Evolutionary conservation across 2,329 filamentous ascomycete genomes (phyloP), one percentile per base, ranked within the genome.

Genomic region (Mycocentrospora acerina): DNA sequence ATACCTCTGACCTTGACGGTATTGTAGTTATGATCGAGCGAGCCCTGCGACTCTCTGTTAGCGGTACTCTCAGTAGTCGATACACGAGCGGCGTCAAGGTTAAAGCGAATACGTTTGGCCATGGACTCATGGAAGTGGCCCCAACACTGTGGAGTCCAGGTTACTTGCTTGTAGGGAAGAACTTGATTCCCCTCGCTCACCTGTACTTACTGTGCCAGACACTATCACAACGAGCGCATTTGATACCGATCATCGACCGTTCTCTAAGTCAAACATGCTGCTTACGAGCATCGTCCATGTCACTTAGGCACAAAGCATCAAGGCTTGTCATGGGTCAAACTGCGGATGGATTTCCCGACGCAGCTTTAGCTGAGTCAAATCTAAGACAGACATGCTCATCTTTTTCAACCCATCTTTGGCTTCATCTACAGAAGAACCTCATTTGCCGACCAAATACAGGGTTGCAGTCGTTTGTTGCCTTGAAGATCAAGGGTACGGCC

Each of bases 81-180:
- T 33, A 54, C 1, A 4, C 38, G 2, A 43, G 41, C 14, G 57
- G 57, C 7, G 29, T 68, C 7, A 64, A 58, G 16, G 29, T 69
- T 12, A 59, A 52, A 34, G 56, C 59, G 18, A 67, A 49, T 16
- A 63, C 63, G 11, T 63, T 63, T 9, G 46, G 55, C 15, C 44
- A 55, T 25, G 58, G 58, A 28, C 57, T 75, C 3, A 54, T 63
- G 25, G 57, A 66, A 25, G 35, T 72, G 5, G 65, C 62, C 25
- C 71, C 72, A 3, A 42, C 54, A 4, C 29, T 73, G 18, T 75
- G 67, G 65, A 62, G 59, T 31, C 62, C 65, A 6, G 64, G 59
- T 6, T 68, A 69, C 43, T 44, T 67, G 13, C 38, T 40, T 13
- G 64, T 69, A 54, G 28, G 42, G 28, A 11, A 27, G 7, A 17